These are phyloP conservation scores for Eucalyptus decipiens DNA, from an alignment of 345 rosid genomes.

Conservation along the genomic window DNA sequence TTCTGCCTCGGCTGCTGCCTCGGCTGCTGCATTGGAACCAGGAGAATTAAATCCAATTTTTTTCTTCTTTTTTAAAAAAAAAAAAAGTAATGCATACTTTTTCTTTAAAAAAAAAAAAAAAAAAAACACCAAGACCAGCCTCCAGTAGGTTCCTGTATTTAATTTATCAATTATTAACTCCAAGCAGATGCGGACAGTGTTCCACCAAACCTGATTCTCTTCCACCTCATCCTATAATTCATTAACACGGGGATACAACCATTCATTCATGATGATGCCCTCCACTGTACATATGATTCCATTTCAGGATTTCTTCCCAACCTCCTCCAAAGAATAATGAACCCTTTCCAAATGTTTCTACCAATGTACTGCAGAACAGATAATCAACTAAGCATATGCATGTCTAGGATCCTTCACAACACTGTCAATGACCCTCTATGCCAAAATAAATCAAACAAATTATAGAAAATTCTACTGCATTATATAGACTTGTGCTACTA, in stretches of 20 bases:
- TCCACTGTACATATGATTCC: background rate
- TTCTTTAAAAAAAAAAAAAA: background rate
- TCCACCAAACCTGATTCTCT: background rate
- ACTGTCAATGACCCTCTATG: background rate
- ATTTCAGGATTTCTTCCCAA: background rate
- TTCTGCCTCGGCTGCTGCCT: slow-evolving; percentile 25
- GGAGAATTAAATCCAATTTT: background rate
- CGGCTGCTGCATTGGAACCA: background rate
- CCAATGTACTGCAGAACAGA: background rate
- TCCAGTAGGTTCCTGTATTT: background rate
- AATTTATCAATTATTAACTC: background rate
- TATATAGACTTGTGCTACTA: background rate
- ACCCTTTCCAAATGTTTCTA: background rate
- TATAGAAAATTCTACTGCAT: background rate
- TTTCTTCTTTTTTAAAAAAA: background rate
- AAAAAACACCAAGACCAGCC: background rate
- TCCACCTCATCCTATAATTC: background rate
- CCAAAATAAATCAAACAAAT: background rate
- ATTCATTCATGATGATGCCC: background rate
- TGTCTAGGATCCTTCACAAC: background rate
- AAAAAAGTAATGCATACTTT: background rate
- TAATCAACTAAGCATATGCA: background rate
- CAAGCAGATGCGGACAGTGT: background rate
- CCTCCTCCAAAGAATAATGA: background rate
- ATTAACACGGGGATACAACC: background rate